Evolutionary conservation across 2,329 filamentous ascomycete species (phyloP).

Genomic region (Ophiostoma himal-ulmi): DNA sequence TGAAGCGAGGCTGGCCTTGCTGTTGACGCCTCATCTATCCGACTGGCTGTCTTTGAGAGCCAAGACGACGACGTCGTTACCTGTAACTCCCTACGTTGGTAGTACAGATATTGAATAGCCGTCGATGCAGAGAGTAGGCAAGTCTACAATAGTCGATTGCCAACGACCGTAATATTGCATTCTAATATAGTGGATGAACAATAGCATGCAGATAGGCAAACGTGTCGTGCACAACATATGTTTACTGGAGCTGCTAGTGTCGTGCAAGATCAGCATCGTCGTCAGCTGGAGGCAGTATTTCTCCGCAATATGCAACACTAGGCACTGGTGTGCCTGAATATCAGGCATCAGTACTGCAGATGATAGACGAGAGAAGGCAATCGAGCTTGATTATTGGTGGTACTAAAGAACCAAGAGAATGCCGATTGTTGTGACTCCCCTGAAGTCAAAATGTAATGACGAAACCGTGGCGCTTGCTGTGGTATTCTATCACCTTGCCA

Average conservation of each 20-base stretch:
- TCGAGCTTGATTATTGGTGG: not conserved
- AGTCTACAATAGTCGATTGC: not conserved
- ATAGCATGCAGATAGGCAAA: not conserved
- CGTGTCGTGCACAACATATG: not conserved
- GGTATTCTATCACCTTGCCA: not conserved
- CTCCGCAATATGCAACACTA: conserved; percentile 4
- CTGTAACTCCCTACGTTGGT: not conserved
- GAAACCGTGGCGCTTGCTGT: not conserved
- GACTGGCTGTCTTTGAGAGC: not conserved
- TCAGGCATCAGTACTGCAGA: not conserved
- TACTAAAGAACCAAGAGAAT: not conserved
- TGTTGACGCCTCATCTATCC: not conserved
- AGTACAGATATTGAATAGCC: not conserved
- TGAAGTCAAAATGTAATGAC: not conserved
- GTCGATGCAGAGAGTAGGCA: not conserved
- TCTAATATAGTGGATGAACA: not conserved
- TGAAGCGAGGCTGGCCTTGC: not conserved
- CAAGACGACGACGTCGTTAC: not conserved
- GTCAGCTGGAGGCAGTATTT: not conserved
- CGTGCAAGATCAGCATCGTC: not conserved
- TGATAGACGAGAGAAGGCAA: not conserved
- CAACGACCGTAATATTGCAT: not conserved
- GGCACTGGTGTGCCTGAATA: not conserved
- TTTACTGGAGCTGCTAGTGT: not conserved
- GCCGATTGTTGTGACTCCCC: not conserved